A percentile compares a stretch with the other conserved stretches of the same genome.
These are phyloP conservation scores for Fusarium vanettenii DNA, from an alignment of 2,329 filamentous ascomycete genomes.

Conservation along the genomic window DNA sequence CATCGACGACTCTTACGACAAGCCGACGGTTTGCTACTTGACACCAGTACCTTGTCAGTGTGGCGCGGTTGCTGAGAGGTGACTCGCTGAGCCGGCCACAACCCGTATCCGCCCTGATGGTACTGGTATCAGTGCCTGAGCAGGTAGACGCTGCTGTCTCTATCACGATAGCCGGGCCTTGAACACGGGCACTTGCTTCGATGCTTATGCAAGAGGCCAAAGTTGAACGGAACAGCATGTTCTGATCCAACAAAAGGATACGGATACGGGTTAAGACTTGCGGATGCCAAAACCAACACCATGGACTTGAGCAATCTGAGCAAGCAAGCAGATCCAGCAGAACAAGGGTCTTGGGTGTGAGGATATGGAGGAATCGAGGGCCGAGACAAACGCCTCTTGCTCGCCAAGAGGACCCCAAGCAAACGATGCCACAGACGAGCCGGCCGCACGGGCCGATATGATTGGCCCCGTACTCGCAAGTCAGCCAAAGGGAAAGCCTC, in stretches of 20 bases:
- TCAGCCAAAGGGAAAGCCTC: slow-evolving; percentile 28
- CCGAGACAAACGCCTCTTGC: slow-evolving; percentile 42
- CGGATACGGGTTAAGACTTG: slow-evolving; percentile 12
- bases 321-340: slow-evolving; percentile 24
- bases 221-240: slow-evolving; percentile 3
- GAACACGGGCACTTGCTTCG: background rate
- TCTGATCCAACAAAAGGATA: background rate
- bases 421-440: slow-evolving; percentile 22
- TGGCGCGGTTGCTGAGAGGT: slow-evolving; percentile 18
- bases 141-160: background rate
- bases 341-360: slow-evolving; percentile 38
- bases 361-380: slow-evolving; percentile 35
- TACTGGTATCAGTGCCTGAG: slow-evolving; percentile 3
- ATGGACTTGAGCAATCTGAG: slow-evolving; percentile 1
- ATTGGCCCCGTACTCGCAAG: slow-evolving; percentile 41
- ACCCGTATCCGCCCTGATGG: slow-evolving; percentile 9
- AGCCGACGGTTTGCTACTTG: slow-evolving; percentile 6
- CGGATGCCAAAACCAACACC: background rate
- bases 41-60: slow-evolving; percentile 25
- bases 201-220: slow-evolving; percentile 4
- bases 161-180: background rate
- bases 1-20: background rate
- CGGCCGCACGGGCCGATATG: slow-evolving; percentile 29
- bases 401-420: slow-evolving; percentile 35
- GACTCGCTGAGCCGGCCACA: slow-evolving; percentile 6